phyloP scores from a whole-genome alignment of 768 basidiomycete genomes.

The Strobilomyces dryophilus region DNA sequence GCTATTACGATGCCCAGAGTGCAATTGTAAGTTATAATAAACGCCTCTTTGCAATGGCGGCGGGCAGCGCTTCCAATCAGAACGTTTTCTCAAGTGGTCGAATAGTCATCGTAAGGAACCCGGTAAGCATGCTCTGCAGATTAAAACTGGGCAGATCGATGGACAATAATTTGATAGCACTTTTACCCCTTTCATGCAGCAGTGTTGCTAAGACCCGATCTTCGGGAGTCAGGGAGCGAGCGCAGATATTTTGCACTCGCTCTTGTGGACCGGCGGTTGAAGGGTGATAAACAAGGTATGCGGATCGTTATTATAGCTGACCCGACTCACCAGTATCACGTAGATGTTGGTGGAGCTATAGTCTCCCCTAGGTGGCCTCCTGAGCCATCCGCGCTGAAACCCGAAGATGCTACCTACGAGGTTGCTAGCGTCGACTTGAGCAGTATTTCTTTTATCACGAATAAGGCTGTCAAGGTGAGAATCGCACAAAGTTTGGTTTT shows the following conservation, averaged over 20 bases:
- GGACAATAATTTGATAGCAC: conserved; percentile 47
- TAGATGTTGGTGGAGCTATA: conserved; percentile 55
- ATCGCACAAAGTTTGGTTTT: conserved; percentile 19
- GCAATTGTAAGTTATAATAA: conserved; percentile 62
- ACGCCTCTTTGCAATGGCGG: conserved; percentile 55
- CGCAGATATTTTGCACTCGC: conserved; percentile 68
- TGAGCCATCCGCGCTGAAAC: conserved; percentile 39
- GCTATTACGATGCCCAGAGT: conserved; percentile 68
- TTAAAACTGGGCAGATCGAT: not conserved
- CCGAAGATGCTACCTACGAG: conserved; percentile 61
- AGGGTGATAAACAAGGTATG: conserved; percentile 50
- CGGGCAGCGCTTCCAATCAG: conserved; percentile 55
- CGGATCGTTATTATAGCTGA: not conserved
- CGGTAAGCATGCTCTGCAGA: conserved; percentile 45
- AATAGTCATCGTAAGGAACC: conserved; percentile 78
- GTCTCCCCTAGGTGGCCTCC: conserved; percentile 82
- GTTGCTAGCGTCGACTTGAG: conserved; percentile 58
- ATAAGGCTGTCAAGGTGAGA: conserved; percentile 78
- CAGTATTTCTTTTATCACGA: conserved; percentile 75
- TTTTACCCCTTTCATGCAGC: conserved; percentile 67
- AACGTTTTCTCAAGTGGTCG: conserved; percentile 72
- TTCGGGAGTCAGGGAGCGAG: conserved; percentile 44
- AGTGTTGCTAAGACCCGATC: conserved; percentile 65
- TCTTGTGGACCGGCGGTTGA: conserved; percentile 61
- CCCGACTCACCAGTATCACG: not conserved